phyloP scores from a whole-genome alignment of 441 rosid species.

The Pelargonium myrrhifolium region DNA sequence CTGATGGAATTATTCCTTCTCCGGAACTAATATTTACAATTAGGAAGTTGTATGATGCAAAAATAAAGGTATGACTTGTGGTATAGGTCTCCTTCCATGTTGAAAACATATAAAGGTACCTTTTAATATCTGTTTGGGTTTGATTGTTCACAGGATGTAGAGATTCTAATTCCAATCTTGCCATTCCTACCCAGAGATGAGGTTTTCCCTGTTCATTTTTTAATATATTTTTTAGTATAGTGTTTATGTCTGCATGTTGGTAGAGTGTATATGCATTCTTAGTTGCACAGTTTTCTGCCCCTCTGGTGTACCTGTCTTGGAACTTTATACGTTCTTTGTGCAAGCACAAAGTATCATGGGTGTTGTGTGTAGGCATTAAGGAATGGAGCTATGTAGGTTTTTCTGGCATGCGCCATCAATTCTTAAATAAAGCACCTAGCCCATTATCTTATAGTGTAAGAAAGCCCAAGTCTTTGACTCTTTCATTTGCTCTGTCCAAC shows the following conservation, averaged over 20 bases:
- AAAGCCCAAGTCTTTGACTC: too few relatives aligned
- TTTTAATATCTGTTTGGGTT: constrained; percentile 26
- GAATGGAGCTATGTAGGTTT: background rate
- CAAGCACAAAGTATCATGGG: background rate
- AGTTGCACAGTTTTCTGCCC: background rate
- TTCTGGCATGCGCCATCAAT: too few relatives aligned
- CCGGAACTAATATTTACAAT: constrained; percentile 67
- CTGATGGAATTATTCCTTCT: constrained; percentile 81
- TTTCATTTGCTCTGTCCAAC: too few relatives aligned
- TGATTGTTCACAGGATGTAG: constrained; percentile 66
- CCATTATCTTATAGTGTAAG: background rate
- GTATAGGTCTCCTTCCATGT: constrained; percentile 16
- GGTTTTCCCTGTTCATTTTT: constrained; percentile 36
- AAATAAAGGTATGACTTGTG: constrained; percentile 57
- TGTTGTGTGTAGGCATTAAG: background rate
- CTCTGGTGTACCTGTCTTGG: background rate
- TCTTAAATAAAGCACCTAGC: background rate
- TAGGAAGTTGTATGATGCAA: constrained; percentile 79
- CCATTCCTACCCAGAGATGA: constrained; percentile 85
- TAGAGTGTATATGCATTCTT: background rate
- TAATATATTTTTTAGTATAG: background rate
- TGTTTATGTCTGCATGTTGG: background rate
- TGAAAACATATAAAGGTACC: constrained; percentile 20
- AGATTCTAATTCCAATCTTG: constrained; percentile 76
- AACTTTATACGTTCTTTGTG: background rate